Conservation (phyloP, 192 early-diverging fungal genomes). For the Radiomyces spectabilis region DNA sequence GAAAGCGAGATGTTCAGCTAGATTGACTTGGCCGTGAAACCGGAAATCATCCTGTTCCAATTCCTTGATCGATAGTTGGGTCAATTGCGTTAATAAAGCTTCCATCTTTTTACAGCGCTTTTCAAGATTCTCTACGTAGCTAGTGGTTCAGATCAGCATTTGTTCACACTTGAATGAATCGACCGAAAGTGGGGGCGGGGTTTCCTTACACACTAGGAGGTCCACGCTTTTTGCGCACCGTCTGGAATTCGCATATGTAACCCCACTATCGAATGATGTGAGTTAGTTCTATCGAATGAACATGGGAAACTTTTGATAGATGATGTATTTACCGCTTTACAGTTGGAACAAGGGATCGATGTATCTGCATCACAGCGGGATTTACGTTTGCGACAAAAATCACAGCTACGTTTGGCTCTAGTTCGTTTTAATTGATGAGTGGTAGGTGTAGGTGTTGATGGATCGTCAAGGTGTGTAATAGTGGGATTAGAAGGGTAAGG, state of each 20-base stretch:
- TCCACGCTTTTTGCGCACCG: slow-evolving; percentile 19
- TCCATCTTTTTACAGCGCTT: slow-evolving; percentile 27
- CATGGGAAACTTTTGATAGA: background rate
- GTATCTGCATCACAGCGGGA: slow-evolving; percentile 29
- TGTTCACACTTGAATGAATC: background rate
- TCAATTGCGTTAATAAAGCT: slow-evolving; percentile 11
- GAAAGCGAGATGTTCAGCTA: too few species aligned
- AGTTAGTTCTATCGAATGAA: background rate
- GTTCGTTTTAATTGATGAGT: slow-evolving; percentile 16
- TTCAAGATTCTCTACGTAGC: slow-evolving; percentile 16
- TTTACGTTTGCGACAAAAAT: slow-evolving; percentile 32
- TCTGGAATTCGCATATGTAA: slow-evolving; percentile 19
- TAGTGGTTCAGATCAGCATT: background rate
- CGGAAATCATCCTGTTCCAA: slow-evolving; percentile 13
- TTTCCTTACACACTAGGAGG: slow-evolving; percentile 24
- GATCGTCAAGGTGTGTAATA: too few species aligned
- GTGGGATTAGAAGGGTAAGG: too few species aligned
- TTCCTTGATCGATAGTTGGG: slow-evolving; percentile 15
- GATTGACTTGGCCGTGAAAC: too few species aligned
- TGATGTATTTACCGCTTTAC: slow-evolving; percentile 21
- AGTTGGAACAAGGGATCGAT: slow-evolving; percentile 28
- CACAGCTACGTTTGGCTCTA: slow-evolving; percentile 33
- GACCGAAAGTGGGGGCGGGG: background rate
- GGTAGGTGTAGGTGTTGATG: background rate
- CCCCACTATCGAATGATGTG: slow-evolving; percentile 14